Evolutionary conservation across 495 filamentous ascomycete species (phyloP).

Genomic region (Cercophora scortea): DNA sequence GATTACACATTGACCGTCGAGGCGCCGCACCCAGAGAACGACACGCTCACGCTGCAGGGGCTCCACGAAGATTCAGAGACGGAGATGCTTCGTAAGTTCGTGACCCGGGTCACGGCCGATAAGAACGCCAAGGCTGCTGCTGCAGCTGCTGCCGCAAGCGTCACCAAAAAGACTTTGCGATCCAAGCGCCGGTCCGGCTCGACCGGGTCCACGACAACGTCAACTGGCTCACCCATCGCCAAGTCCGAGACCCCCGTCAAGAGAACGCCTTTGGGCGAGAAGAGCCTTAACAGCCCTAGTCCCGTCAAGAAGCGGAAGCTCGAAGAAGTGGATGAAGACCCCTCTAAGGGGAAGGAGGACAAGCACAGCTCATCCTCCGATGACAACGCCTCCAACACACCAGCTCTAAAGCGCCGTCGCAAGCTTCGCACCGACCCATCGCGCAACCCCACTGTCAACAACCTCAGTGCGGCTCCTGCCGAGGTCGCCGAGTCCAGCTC

Average conservation of each 20-base stretch:
- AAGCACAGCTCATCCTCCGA: background rate
- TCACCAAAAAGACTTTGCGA: slow-evolving; percentile 10
- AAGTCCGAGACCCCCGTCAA: slow-evolving; percentile 22
- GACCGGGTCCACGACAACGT: slow-evolving; percentile 12
- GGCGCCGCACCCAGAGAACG: slow-evolving; percentile 7
- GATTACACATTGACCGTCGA: slow-evolving; percentile 14
- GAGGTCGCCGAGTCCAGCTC: no score
- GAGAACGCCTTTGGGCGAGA: slow-evolving; percentile 28
- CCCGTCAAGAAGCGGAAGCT: slow-evolving; percentile 28
- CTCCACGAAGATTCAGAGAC: slow-evolving; percentile 31
- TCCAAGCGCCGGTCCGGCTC: slow-evolving; percentile 19
- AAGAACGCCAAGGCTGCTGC: slow-evolving; percentile 30
- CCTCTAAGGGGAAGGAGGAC: slow-evolving; percentile 3
- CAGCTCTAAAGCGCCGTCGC: slow-evolving; percentile 20
- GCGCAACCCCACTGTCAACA: background rate
- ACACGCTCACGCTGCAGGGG: slow-evolving; percentile 17
- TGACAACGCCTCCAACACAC: slow-evolving; percentile 2
- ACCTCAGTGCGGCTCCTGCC: background rate
- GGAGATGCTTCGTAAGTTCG: slow-evolving; percentile 38
- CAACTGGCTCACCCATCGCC: slow-evolving; percentile 20
- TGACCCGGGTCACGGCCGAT: slow-evolving; percentile 37
- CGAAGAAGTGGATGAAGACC: slow-evolving; percentile 10
- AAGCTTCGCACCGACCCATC: slow-evolving; percentile 13
- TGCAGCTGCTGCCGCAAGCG: slow-evolving; percentile 11
- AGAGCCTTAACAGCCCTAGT: slow-evolving; percentile 31